These are phyloP conservation scores for Trichosporon sp. DNA, from an alignment of 1,284 basidiomycete species.

Conservation along the genomic window DNA sequence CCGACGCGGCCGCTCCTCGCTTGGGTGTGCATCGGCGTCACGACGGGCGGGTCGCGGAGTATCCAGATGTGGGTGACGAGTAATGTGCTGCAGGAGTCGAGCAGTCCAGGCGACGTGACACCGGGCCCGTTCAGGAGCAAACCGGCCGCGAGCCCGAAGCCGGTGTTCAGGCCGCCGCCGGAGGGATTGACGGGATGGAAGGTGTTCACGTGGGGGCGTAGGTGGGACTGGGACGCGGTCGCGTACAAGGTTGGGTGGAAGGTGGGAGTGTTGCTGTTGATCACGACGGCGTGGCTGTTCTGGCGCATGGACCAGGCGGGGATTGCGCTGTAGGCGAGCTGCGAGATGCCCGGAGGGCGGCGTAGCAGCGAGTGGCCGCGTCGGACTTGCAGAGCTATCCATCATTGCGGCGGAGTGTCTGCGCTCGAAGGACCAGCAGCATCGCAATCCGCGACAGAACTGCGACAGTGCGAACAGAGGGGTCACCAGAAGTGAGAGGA, in stretches of 20 bases:
- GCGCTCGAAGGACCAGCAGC: too few relatives aligned
- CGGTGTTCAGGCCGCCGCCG: constrained; percentile 13
- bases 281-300: constrained; percentile 45
- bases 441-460: too few relatives aligned
- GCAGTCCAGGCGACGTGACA: constrained; percentile 9
- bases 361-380: too few relatives aligned
- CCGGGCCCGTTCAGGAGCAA: constrained; percentile 4
- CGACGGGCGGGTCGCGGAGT: constrained; percentile 43
- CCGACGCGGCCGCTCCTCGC: constrained; percentile 40
- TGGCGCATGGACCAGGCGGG: constrained; percentile 31
- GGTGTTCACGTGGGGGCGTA: constrained; percentile 34
- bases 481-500: too few relatives aligned
- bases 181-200: constrained; percentile 27
- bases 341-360: too few relatives aligned
- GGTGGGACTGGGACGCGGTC: constrained; percentile 46
- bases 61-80: constrained; percentile 50
- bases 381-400: too few relatives aligned
- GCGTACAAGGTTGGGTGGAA: constrained; percentile 44
- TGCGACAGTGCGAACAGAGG: too few relatives aligned
- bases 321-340: neutral
- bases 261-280: constrained; percentile 36
- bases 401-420: too few relatives aligned
- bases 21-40: constrained; percentile 50
- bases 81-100: constrained; percentile 31
- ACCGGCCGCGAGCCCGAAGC: neutral